Conservation (phyloP, 352 stramenopile genomes). For the Pythium angustatum region DNA sequence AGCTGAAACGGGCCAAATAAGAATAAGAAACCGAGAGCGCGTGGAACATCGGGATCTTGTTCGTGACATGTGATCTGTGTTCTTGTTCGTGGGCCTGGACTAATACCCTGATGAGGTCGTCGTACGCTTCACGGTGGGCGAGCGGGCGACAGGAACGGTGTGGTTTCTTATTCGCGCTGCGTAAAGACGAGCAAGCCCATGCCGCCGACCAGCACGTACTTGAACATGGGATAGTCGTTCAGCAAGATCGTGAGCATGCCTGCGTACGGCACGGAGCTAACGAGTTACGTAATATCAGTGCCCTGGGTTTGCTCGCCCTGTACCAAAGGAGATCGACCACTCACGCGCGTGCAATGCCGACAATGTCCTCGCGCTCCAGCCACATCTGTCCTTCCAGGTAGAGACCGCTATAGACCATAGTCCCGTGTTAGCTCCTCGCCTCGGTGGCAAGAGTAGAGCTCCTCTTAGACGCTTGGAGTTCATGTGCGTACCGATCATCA, state of each 20-base stretch:
- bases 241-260: constrained; percentile 99
- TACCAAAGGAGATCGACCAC: too few species aligned
- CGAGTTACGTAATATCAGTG: too few species aligned
- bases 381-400: constrained; percentile 98
- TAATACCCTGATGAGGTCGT: too few species aligned
- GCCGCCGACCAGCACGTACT: constrained; percentile 82
- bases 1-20: constrained; percentile 9
- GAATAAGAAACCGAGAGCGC: too few species aligned
- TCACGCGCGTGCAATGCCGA: constrained; percentile 94
- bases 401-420: constrained; percentile 88
- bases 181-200: constrained; percentile 85
- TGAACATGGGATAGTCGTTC: constrained; percentile 99
- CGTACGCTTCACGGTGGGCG: too few species aligned
- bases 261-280: constrained; percentile 95
- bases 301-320: too few species aligned
- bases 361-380: constrained; percentile 98
- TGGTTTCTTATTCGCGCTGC: constrained; percentile 57
- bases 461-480: background rate
- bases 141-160: too few species aligned
- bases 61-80: background rate
- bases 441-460: too few species aligned
- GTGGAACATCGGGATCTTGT: background rate
- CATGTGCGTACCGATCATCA: constrained; percentile 87
- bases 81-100: background rate
- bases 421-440: too few species aligned